Base-by-base conservation (phyloP, 2,329 filamentous ascomycete species). In the Arthroderma sp. region DNA sequence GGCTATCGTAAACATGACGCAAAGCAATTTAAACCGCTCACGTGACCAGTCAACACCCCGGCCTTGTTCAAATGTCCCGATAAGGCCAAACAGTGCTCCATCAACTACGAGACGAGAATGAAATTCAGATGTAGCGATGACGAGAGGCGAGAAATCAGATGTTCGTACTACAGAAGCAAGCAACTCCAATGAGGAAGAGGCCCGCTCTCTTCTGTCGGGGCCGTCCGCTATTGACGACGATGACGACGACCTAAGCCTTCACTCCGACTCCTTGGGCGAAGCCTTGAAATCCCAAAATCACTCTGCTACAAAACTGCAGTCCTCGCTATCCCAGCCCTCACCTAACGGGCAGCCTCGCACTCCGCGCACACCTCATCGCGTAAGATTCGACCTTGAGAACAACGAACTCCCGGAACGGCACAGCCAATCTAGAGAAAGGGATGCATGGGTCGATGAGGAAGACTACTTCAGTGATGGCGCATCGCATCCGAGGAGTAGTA, bases 311-410 rank as follows among this genome's bases (percentile, higher is more conserved):
- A 56, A 60, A 49, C 59, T 58, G 40, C 66, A 66, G 42, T 66
- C 67, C 30, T 64, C 68, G 6, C 60, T 69, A 42, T 62, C 61
- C n/a, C 58, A 59, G 11, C 59, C 61, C 29, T 49, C 57, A n/a
- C 54, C 57, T 7, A 59, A 65, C 47, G 66, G 66, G 45, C 61
- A 65, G 27, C 60, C 81, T 11, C 63, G 79, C 45, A 83, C 78
- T 2, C 74, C 76, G 5, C 78, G 81, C 44, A 86, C 82, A 1
- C 72, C 75, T 6, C 81, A 84, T 58, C 74, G 83, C 28, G 85
- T 91, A 38, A 80, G 82, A 53, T 91, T 91, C 64, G 80, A 87
- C 50, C 43, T 68, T n/a, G 58, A 63, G 22, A 53, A 56, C 46
- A 49, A 61, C 22, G 56, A 58, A 11, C 48, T 53, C 7, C 55